Conservation (phyloP, 345 rosid species). For the Eucalyptus cloeziana region DNA sequence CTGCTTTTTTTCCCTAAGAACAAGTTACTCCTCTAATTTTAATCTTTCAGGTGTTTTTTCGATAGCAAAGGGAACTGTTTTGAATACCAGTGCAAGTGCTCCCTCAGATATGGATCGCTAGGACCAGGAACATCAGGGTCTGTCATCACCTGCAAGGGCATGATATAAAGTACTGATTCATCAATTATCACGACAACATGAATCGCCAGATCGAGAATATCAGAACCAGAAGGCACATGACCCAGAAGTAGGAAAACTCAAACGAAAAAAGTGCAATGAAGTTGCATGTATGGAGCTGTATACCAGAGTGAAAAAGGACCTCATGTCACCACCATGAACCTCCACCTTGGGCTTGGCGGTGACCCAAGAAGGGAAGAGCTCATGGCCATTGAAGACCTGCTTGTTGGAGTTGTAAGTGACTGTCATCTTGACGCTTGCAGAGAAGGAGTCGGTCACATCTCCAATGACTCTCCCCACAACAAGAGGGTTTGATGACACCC, state of each 20-base stretch:
- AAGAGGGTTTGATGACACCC: conserved; percentile 46
- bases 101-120: conserved; percentile 70
- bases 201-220: background rate
- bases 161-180: background rate
- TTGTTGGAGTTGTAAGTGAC: conserved; percentile 53
- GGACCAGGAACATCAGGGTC: conserved; percentile 98
- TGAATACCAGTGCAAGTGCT: conserved; percentile 71
- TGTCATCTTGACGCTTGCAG: conserved; percentile 47
- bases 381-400: conserved; percentile 68
- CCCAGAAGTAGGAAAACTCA: background rate
- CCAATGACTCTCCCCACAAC: conserved; percentile 60
- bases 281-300: background rate
- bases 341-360: conserved; percentile 52
- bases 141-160: conserved; percentile 48
- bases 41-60: background rate
- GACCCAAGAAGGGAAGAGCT: conserved; percentile 57
- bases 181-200: background rate
- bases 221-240: background rate
- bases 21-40: background rate
- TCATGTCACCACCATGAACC: conserved; percentile 63
- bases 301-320: conserved; percentile 72
- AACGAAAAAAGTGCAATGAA: background rate
- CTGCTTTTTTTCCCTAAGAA: background rate
- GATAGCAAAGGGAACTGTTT: background rate
- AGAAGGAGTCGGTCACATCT: conserved; percentile 64